Evolutionary conservation across 768 basidiomycete species (phyloP).

Genomic region (Exsudoporus frostii): DNA sequence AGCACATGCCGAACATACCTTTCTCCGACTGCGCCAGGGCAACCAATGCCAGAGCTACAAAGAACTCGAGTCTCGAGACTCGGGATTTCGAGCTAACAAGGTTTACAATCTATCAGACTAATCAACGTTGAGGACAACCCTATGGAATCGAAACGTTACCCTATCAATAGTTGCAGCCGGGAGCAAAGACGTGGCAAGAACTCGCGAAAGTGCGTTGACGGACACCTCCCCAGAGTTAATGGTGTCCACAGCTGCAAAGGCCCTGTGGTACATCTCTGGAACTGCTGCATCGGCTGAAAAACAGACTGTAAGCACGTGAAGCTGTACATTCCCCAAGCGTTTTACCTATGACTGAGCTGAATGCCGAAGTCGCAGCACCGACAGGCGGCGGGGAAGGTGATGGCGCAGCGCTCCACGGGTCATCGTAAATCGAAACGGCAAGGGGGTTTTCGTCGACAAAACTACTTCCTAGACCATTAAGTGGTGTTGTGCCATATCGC

Average conservation of each 20-base stretch:
- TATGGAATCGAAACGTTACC: conserved; percentile 37
- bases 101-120: conserved; percentile 70
- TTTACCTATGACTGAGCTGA: conserved; percentile 69
- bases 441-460: conserved; percentile 79
- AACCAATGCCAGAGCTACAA: conserved; percentile 83
- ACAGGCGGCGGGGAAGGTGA: conserved; percentile 66
- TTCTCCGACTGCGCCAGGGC: conserved; percentile 81
- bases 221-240: conserved; percentile 72
- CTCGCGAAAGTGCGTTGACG: conserved; percentile 76
- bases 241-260: conserved; percentile 74
- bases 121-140: not conserved
- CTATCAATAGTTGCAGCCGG: conserved; percentile 82
- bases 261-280: conserved; percentile 70
- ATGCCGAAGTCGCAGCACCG: conserved; percentile 49
- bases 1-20: conserved; percentile 42
- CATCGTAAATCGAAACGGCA: conserved; percentile 70
- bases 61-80: conserved; percentile 88
- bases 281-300: conserved; percentile 72
- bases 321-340: not conserved
- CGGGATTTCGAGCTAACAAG: conserved; percentile 77
- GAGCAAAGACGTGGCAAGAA: conserved; percentile 72
- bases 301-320: conserved; percentile 10
- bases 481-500: conserved; percentile 56
- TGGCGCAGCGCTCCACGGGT: conserved; percentile 77
- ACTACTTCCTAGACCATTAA: conserved; percentile 62